Percentiles rank a stretch among this genome's conserved stretches.
Evolutionary conservation across 305 asterid genomes (phyloP).

Genomic region (Ruellia speciosa): DNA sequence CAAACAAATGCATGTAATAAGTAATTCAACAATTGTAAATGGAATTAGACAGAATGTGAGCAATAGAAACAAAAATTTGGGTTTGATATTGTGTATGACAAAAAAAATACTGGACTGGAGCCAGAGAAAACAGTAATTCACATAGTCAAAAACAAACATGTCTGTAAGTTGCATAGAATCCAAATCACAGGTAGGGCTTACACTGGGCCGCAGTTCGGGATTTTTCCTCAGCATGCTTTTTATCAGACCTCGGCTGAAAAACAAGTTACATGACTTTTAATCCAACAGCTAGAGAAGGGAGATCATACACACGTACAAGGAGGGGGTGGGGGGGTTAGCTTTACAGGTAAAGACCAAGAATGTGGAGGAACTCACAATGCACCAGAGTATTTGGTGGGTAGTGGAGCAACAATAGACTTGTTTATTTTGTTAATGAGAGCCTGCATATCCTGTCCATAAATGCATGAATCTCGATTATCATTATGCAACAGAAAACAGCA

Average conservation of each 20-base stretch:
- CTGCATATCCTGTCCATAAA: constrained; percentile 72
- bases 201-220: constrained; percentile 82
- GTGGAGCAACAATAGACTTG: constrained; percentile 82
- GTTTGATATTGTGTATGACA: not conserved
- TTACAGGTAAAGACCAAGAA: not conserved
- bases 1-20: too few species aligned
- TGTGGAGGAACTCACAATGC: constrained; percentile 50
- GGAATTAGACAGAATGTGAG: not conserved
- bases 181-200: constrained; percentile 32
- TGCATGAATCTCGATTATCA: constrained; percentile 16
- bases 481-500: constrained; percentile 20
- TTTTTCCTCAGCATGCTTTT: constrained; percentile 92
- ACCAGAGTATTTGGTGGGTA: constrained; percentile 77
- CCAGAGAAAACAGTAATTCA: constrained; percentile 3
- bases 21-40: too few species aligned
- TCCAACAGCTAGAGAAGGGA: constrained; percentile 9
- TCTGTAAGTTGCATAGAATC: not conserved
- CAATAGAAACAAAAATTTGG: not conserved
- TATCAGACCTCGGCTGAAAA: constrained; percentile 72
- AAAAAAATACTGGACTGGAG: not conserved
- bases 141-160: constrained; percentile 4
- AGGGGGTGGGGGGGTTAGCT: not conserved
- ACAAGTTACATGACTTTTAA: constrained; percentile 18
- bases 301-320: not conserved
- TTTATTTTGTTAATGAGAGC: constrained; percentile 88